A percentile compares a stretch with the other conserved stretches of the same genome.
These are phyloP conservation scores for Neurospora sp. DNA, from an alignment of 495 filamentous ascomycete species.

Conservation along the genomic window DNA sequence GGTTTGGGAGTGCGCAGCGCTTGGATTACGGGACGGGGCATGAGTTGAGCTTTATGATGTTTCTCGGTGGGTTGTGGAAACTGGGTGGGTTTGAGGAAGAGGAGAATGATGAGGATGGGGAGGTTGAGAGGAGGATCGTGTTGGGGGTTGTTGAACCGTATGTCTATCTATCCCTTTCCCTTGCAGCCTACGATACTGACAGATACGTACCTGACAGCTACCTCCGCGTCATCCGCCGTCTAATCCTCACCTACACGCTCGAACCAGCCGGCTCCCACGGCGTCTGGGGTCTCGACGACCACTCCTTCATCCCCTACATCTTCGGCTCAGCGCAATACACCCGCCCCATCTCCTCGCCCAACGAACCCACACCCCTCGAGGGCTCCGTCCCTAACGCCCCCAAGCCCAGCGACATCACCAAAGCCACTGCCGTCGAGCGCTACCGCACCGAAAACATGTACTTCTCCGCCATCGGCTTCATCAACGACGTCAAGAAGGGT, in stretches of 20 bases:
- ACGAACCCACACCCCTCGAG: conserved; percentile 55
- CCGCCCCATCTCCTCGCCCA: conserved; percentile 54
- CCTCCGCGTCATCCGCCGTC: conserved; percentile 66
- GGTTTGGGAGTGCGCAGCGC: conserved; percentile 79
- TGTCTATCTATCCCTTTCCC: conserved; percentile 17
- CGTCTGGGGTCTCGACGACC: conserved; percentile 95
- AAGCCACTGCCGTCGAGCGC: conserved; percentile 51
- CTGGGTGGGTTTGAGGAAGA: conserved; percentile 63
- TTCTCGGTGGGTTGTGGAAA: conserved; percentile 84
- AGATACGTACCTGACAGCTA: conserved; percentile 39
- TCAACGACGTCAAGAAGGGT: conserved; percentile 93
- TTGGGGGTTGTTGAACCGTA: conserved; percentile 74
- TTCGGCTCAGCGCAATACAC: conserved; percentile 86
- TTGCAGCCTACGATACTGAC: background rate
- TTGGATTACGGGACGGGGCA: conserved; percentile 96
- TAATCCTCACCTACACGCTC: conserved; percentile 87
- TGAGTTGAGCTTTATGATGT: conserved; percentile 89
- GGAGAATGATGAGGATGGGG: conserved; percentile 22
- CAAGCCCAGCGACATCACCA: conserved; percentile 56
- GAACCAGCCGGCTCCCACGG: conserved; percentile 94
- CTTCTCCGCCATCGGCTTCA: conserved; percentile 97
- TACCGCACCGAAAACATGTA: conserved; percentile 76
- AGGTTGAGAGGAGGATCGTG: conserved; percentile 62
- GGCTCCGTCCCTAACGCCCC: conserved; percentile 67
- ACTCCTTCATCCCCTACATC: conserved; percentile 93